Evolutionary conservation across 192 early-diverging fungal species (phyloP).

Genomic region (Linnemannia elongata): DNA sequence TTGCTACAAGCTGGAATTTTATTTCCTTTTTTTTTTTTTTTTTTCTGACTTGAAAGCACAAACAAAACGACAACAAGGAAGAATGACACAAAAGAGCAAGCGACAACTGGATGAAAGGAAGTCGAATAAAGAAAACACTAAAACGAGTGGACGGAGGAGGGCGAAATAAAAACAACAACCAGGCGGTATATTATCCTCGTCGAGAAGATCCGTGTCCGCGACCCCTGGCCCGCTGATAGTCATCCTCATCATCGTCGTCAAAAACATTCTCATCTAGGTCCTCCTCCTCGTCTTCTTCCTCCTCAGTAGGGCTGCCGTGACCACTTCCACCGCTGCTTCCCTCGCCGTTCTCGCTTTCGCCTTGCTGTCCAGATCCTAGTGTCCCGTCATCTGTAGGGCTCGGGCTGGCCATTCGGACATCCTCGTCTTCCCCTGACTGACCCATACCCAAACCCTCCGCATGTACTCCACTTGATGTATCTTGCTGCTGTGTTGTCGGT

Average conservation of each 20-base stretch:
- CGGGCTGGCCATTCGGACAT: slow-evolving; percentile 7
- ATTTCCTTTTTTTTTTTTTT: slow-evolving; percentile 13
- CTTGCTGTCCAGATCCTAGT: slow-evolving; percentile 1
- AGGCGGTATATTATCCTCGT: not conserved
- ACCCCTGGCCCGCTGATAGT: not conserved
- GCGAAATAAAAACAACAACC: not conserved
- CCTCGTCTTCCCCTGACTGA: not conserved
- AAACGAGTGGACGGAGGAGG: not conserved
- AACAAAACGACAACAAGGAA: too few relatives aligned
- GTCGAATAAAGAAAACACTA: not conserved
- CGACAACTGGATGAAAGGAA: not conserved
- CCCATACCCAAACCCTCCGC: not conserved
- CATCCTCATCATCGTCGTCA: slow-evolving; percentile 21
- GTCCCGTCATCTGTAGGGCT: slow-evolving; percentile 4
- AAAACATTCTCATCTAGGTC: slow-evolving; percentile 37
- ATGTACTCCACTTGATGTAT: not conserved
- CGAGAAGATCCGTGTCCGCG: not conserved
- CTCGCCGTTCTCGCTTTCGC: slow-evolving; percentile 5
- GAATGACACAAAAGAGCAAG: not conserved
- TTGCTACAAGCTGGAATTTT: not conserved
- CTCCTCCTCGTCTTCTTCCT: slow-evolving; percentile 17
- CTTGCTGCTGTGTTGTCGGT: not conserved
- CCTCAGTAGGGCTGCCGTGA: slow-evolving; percentile 24
- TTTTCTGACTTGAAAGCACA: not conserved
- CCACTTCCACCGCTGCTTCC: slow-evolving; percentile 40